Evolutionary conservation across 176 grass and related monocot genomes (phyloP).

Genomic region (Eragrostis curvula): DNA sequence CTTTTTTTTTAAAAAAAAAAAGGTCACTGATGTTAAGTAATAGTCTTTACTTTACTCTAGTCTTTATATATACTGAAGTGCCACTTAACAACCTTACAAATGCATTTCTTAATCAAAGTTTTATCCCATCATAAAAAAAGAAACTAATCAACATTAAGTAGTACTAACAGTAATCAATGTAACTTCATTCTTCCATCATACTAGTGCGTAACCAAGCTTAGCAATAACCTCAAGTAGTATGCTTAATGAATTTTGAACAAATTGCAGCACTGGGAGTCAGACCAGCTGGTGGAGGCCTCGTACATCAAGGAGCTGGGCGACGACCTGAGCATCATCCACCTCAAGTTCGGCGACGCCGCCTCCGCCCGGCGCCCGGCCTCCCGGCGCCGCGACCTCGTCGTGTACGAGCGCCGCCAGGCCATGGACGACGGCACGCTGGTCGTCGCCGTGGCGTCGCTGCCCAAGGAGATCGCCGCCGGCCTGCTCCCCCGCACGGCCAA

Average conservation of each 20-base stretch:
- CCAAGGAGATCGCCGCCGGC: conserved; percentile 94
- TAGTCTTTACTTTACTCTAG: too few relatives aligned
- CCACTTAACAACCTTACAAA: too few relatives aligned
- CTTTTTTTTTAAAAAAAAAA: too few relatives aligned
- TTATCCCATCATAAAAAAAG: too few relatives aligned
- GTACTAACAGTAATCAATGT: too few relatives aligned
- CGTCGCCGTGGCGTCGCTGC: conserved; percentile 88
- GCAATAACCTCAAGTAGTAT: not conserved
- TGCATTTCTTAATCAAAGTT: too few relatives aligned
- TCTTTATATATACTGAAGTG: too few relatives aligned
- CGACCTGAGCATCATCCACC: conserved; percentile 90
- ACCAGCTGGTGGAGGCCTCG: conserved; percentile 67
- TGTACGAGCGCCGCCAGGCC: conserved; percentile 93
- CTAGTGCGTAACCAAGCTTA: too few relatives aligned
- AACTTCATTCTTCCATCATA: too few relatives aligned
- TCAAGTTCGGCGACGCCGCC: conserved; percentile 81
- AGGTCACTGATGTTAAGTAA: too few relatives aligned
- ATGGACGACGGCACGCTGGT: conserved; percentile 98
- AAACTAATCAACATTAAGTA: too few relatives aligned
- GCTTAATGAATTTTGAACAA: not conserved
- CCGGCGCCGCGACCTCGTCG: conserved; percentile 83
- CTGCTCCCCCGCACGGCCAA: conserved; percentile 42
- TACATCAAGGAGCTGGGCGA: conserved; percentile 83
- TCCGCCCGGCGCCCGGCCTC: conserved; percentile 23
- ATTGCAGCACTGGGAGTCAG: conserved; percentile 90